Evolutionary conservation across 345 rosid species (phyloP).

Genomic region (Excoecaria agallocha): DNA sequence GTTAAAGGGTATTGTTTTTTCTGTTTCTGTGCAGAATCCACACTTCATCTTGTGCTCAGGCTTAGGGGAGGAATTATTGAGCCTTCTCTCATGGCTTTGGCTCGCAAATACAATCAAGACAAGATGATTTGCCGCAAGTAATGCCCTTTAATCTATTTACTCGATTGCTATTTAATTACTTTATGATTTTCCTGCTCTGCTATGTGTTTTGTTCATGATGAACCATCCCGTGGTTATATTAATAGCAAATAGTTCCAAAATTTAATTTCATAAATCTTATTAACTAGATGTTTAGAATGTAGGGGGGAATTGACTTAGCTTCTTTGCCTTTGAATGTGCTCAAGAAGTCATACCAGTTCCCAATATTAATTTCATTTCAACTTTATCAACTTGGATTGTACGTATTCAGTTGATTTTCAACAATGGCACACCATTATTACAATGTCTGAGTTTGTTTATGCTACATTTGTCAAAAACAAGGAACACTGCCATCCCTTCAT

Average conservation of each 20-base stretch:
- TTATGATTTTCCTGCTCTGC: not conserved
- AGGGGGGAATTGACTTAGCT: conserved; percentile 12
- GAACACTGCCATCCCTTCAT: conserved; percentile 33
- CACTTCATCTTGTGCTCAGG: conserved; percentile 25
- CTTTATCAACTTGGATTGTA: conserved; percentile 32
- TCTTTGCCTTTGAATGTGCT: conserved; percentile 11
- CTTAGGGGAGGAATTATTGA: conserved; percentile 25
- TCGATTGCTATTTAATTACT: not conserved
- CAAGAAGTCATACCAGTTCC: conserved; percentile 20
- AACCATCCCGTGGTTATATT: no score
- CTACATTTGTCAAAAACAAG: conserved; percentile 12
- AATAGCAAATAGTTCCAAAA: not conserved
- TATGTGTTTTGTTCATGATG: not conserved
- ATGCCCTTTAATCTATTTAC: not conserved
- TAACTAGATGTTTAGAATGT: not conserved
- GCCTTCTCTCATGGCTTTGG: conserved; percentile 28
- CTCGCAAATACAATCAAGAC: conserved; percentile 18
- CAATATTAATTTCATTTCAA: conserved; percentile 17
- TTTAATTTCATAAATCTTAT: not conserved
- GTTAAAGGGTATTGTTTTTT: not conserved
- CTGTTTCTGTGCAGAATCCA: conserved; percentile 15
- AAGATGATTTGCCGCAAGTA: conserved; percentile 28
- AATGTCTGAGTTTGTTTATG: not conserved
- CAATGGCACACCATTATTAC: not conserved
- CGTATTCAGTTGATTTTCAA: conserved; percentile 25